These are phyloP conservation scores for Aureobasidium sp. DNA, from an alignment of 2,329 filamentous ascomycete species.

Conservation along the genomic window DNA sequence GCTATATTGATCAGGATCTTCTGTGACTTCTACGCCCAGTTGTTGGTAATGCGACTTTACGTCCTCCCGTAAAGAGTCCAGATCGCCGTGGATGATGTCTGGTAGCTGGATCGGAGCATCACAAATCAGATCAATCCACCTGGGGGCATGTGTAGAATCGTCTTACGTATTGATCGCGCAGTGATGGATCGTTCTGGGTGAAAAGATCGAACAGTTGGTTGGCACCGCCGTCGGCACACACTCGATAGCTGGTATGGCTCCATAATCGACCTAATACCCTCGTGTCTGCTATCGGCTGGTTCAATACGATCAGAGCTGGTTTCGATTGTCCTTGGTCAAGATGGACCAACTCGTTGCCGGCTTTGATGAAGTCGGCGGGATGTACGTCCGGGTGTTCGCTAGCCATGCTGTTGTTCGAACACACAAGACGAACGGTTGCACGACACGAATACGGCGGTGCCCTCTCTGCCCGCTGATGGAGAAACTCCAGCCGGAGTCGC, in stretches of 20 bases:
- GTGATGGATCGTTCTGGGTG: neutral
- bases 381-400: neutral
- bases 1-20: conserved; percentile 72
- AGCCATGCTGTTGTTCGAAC: neutral
- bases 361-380: conserved; percentile 16
- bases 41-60: conserved; percentile 61
- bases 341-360: neutral
- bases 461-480: neutral
- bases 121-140: neutral
- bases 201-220: conserved; percentile 61
- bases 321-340: conserved; percentile 13
- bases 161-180: conserved; percentile 14
- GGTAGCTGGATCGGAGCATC: conserved; percentile 29
- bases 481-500: neutral
- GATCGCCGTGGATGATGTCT: conserved; percentile 74
- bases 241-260: conserved; percentile 51
- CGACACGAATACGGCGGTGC: neutral
- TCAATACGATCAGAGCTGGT: conserved; percentile 50
- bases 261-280: conserved; percentile 44
- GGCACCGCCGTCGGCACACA: conserved; percentile 89
- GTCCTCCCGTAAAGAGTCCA: conserved; percentile 69
- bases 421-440: neutral
- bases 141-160: neutral
- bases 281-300: conserved; percentile 52
- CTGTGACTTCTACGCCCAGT: conserved; percentile 55